phyloP scores from a whole-genome alignment of 1,139 yeast species.

The Magnusiomyces suaveolens region DNA sequence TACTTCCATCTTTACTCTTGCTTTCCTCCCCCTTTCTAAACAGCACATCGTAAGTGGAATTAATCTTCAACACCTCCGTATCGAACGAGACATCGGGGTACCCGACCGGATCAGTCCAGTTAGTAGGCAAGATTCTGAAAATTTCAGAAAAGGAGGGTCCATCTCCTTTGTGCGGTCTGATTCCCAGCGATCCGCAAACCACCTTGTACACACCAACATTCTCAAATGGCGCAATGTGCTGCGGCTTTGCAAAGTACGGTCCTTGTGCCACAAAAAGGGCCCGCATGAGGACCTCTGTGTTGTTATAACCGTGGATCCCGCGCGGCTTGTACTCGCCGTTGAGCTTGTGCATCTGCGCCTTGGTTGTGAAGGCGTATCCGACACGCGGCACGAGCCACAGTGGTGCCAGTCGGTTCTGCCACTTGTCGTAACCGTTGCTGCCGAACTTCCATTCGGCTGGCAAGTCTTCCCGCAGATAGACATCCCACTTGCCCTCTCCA shows the following conservation, averaged over 20 bases:
- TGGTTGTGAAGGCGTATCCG: conserved; percentile 70
- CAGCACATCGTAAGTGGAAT: conserved; percentile 29
- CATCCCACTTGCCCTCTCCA: conserved; percentile 35
- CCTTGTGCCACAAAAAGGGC: conserved; percentile 74
- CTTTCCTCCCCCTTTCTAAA: conserved; percentile 14
- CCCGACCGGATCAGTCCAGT: conserved; percentile 45
- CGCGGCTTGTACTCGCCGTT: conserved; percentile 45
- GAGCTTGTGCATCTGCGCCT: conserved; percentile 37
- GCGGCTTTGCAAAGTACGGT: conserved; percentile 40
- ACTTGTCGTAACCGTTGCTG: conserved; percentile 38
- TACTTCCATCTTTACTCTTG: neutral
- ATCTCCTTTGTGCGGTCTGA: conserved; percentile 51
- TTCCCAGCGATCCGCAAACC: conserved; percentile 55
- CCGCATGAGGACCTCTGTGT: conserved; percentile 68
- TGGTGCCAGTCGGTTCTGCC: conserved; percentile 63
- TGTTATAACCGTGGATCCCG: conserved; percentile 82
- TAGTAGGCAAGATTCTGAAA: conserved; percentile 32
- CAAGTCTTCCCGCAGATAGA: conserved; percentile 49
- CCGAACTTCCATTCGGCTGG: conserved; percentile 64
- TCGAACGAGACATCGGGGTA: conserved; percentile 54
- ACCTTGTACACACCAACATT: conserved; percentile 69
- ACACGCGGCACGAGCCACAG: conserved; percentile 75
- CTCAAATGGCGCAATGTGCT: conserved; percentile 48
- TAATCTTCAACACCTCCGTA: conserved; percentile 23
- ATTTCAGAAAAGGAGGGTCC: conserved; percentile 37